Evolutionary conservation across 306 rosid species (phyloP).

Genomic region (Ziziphus jujuba): DNA sequence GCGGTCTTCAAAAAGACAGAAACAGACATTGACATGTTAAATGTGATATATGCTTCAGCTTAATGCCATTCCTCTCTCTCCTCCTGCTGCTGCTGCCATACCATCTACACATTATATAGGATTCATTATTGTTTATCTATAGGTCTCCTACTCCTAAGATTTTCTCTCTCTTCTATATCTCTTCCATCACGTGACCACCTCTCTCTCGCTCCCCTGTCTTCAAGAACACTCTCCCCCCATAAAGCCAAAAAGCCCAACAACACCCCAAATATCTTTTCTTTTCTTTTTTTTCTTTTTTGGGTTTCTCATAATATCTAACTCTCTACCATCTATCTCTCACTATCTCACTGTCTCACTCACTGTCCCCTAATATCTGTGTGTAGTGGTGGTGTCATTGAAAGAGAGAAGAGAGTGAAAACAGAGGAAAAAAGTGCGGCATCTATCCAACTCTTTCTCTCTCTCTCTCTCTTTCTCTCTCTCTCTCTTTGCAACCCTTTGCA

Average conservation of each 20-base stretch:
- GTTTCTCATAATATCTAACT: conserved; percentile 9
- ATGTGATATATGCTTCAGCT: not conserved
- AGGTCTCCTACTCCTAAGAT: not conserved
- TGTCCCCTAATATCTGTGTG: conserved; percentile 23
- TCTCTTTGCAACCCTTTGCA: conserved; percentile 31
- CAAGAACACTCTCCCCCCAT: not conserved
- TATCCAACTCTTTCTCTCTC: too few relatives aligned
- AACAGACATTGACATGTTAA: conserved; percentile 28
- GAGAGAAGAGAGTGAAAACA: conserved; percentile 24
- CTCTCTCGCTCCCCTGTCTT: not conserved
- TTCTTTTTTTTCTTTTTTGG: not conserved
- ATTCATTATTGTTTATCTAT: conserved; percentile 15
- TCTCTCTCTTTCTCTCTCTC: conserved; percentile 11
- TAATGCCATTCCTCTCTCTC: not conserved
- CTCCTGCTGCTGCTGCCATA: not conserved
- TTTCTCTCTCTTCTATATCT: conserved; percentile 29
- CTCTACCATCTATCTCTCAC: not conserved
- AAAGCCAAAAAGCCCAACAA: conserved; percentile 38
- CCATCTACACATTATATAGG: conserved; percentile 7
- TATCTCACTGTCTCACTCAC: conserved; percentile 13
- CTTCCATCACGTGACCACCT: conserved; percentile 59
- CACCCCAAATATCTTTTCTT: conserved; percentile 3
- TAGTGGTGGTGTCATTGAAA: conserved; percentile 40
- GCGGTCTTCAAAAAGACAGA: conserved; percentile 16
- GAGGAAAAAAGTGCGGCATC: not conserved